Base-by-base conservation (phyloP, 352 stramenopile genomes). In the Aphanomyces cochlioides region DNA sequence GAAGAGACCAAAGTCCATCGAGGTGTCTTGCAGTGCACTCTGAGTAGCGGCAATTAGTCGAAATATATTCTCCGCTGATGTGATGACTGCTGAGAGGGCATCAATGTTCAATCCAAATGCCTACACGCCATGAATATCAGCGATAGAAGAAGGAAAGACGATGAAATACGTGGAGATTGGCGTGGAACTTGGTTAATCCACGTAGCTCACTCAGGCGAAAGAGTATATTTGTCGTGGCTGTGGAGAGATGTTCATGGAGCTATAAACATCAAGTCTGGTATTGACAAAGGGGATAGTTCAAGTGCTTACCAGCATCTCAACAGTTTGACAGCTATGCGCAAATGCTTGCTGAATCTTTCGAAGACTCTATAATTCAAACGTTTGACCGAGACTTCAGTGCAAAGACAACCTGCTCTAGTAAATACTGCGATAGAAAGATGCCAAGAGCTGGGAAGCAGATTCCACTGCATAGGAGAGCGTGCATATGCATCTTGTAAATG, bases 131-230 rank as follows among this genome's bases (percentile, higher is more conserved):
- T 28, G 28, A 28, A 28, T 28, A 28, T 28, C 28, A 28, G 28
- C 28, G 28, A 28, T 28, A 28, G 17, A 61, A 41, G 28, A 41
- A 1, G 8, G 15, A 36, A 12, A 19, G 50, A 64, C 28, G 39
- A 57, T 12, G 28, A 13, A n/a, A 4, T 34, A 64, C 56, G 34
- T 64, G 28, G 56, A 41, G 36, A n/a, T 15, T 28, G 38, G 12
- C 37, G 57, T 66, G 39, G 17, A 54, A 54, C 7, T 37, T 19
- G 37, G 47, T 13, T 10, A 70, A 47, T 19, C 64, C 64, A 7
- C 64, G 47, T 10, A 70, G 47, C 54, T 70, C 64, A 43, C 47
- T 38, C 4, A 70, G 34, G 3, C 64, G 64, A 50, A 70, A 70
- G 43, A 70, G 64, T 10, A 70, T 36, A 21, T 59, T 61, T 12